A percentile compares a stretch with the other conserved stretches of the same genome.
phyloP scores from a whole-genome alignment of 495 filamentous ascomycete species.

The Aspergillus sclerotiicarbonarius region DNA sequence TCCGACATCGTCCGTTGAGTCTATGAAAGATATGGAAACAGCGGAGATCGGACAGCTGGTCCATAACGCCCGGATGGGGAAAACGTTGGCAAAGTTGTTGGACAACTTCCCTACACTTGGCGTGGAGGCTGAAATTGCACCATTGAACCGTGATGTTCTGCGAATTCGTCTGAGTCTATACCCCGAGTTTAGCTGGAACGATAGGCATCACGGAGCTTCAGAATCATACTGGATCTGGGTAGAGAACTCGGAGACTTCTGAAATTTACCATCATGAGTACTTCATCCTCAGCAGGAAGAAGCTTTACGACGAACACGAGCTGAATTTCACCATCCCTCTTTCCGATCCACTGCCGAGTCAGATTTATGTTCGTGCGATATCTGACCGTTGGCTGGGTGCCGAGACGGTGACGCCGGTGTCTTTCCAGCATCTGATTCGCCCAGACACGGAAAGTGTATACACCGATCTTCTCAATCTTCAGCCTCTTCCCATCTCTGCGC shows the following conservation, averaged over 20 bases:
- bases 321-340: conserved; percentile 96
- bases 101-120: conserved; percentile 90
- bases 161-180: conserved; percentile 80
- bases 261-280: conserved; percentile 97
- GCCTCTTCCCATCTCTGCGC: conserved; percentile 80
- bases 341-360: conserved; percentile 90
- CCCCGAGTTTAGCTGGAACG: conserved; percentile 94
- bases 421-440: conserved; percentile 96
- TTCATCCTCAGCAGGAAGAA: conserved; percentile 89
- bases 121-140: conserved; percentile 91
- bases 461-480: conserved; percentile 91
- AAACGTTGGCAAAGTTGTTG: conserved; percentile 72
- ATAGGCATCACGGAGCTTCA: conserved; percentile 87
- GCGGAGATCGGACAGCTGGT: conserved; percentile 90
- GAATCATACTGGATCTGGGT: conserved; percentile 99
- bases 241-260: conserved; percentile 94
- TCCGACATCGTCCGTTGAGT: conserved; percentile 69
- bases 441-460: conserved; percentile 96
- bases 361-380: conserved; percentile 92
- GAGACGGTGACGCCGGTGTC: conserved; percentile 93
- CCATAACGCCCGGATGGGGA: conserved; percentile 84
- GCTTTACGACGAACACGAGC: conserved; percentile 88
- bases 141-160: conserved; percentile 90
- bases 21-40: conserved; percentile 84
- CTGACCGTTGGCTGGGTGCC: conserved; percentile 95